Percentiles rank a stretch among this genome's conserved stretches.
phyloP scores from a whole-genome alignment of 2,329 filamentous ascomycete genomes.

The Neoascochyta sp. region DNA sequence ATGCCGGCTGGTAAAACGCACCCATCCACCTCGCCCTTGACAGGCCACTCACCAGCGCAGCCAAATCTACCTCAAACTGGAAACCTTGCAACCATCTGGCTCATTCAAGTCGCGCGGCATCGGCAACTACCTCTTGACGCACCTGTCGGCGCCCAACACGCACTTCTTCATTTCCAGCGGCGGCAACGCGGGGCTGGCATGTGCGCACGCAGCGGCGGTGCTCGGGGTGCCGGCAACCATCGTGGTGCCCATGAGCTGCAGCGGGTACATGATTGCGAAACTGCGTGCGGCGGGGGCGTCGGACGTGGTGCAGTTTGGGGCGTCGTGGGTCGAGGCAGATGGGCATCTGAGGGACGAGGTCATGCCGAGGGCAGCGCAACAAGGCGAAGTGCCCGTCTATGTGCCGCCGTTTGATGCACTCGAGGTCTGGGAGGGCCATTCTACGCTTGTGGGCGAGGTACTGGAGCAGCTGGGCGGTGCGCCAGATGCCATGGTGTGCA shows the following conservation, averaged over 20 bases:
- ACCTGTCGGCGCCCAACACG: slow-evolving; percentile 36
- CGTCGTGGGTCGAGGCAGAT: slow-evolving; percentile 65
- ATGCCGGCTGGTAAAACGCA: slow-evolving; percentile 65
- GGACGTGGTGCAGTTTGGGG: slow-evolving; percentile 63
- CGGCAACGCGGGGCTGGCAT: slow-evolving; percentile 78
- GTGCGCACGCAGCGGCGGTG: slow-evolving; percentile 63
- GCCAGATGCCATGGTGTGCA: slow-evolving; percentile 68
- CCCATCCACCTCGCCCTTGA: slow-evolving; percentile 6
- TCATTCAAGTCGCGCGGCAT: slow-evolving; percentile 77
- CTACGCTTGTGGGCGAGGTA: slow-evolving; percentile 53
- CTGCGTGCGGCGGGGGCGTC: slow-evolving; percentile 61
- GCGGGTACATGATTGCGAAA: slow-evolving; percentile 65
- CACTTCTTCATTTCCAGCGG: slow-evolving; percentile 76
- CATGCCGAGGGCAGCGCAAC: slow-evolving; percentile 32
- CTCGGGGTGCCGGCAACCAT: slow-evolving; percentile 65
- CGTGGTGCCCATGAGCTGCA: slow-evolving; percentile 63
- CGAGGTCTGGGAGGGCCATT: slow-evolving; percentile 61
- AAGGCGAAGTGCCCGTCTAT: slow-evolving; percentile 46
- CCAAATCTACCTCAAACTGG: slow-evolving; percentile 75
- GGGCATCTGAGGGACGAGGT: slow-evolving; percentile 57
- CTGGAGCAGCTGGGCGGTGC: slow-evolving; percentile 35
- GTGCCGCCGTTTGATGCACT: slow-evolving; percentile 65
- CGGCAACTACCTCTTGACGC: slow-evolving; percentile 61
- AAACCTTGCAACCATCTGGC: slow-evolving; percentile 74
- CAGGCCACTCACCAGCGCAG: slow-evolving; percentile 45